Conservation (phyloP, 2,329 filamentous ascomycete genomes). For the Pezicula radicicola region DNA sequence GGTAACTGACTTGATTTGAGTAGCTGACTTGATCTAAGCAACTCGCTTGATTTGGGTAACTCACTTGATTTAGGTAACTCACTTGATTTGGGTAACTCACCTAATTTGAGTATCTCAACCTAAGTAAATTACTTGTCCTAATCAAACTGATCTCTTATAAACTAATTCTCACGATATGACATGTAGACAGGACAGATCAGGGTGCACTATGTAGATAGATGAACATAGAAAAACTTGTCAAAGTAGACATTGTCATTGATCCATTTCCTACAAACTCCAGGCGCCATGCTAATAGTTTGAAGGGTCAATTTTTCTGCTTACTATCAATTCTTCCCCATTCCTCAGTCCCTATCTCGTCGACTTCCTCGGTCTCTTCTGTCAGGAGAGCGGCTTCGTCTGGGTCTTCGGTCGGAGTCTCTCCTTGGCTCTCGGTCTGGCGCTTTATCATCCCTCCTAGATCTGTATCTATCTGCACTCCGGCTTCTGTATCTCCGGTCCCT, state of each 20-base stretch:
- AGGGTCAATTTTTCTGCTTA: background rate
- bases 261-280: background rate
- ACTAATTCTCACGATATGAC: too few species aligned
- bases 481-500: constrained; percentile 22
- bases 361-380: constrained; percentile 6
- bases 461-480: constrained; percentile 23
- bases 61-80: too few species aligned
- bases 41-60: too few species aligned
- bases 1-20: too few species aligned
- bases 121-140: too few species aligned
- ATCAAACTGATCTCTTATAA: too few species aligned
- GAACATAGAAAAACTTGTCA: too few species aligned
- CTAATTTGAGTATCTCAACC: too few species aligned
- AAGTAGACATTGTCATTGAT: background rate
- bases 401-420: constrained; percentile 8
- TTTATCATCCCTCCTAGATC: constrained; percentile 21
- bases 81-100: too few species aligned
- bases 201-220: too few species aligned
- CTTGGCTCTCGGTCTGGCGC: constrained; percentile 15
- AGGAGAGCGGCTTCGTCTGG: constrained; percentile 10
- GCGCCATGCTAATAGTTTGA: background rate
- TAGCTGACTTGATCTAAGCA: background rate
- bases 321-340: background rate
- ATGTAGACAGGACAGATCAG: too few species aligned
- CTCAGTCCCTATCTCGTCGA: constrained; percentile 14